Conservation (phyloP, 352 stramenopile genomes). For the Aphanomyces euteiches region DNA sequence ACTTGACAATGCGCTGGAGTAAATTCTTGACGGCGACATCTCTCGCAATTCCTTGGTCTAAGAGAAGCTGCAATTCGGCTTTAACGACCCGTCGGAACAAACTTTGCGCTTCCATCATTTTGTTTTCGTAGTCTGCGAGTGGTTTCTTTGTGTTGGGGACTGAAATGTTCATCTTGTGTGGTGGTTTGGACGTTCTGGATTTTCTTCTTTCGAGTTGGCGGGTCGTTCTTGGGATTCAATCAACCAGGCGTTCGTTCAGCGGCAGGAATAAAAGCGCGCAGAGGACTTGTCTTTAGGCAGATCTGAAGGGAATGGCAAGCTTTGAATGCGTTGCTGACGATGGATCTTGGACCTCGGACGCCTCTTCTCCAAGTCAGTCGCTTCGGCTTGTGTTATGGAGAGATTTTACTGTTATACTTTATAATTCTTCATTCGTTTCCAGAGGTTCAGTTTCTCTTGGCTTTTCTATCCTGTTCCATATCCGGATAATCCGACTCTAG, state of each 20-base stretch:
- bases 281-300: too few relatives aligned
- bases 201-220: neutral
- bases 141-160: neutral
- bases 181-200: neutral
- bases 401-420: neutral
- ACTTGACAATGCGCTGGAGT: slow-evolving; percentile 68
- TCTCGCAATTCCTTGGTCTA: slow-evolving; percentile 49
- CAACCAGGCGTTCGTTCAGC: neutral
- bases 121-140: slow-evolving; percentile 9
- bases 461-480: slow-evolving; percentile 19
- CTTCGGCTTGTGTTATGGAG: neutral
- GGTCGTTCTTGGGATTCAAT: neutral
- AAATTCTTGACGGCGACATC: slow-evolving; percentile 72
- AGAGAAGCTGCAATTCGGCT: slow-evolving; percentile 67
- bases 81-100: slow-evolving; percentile 76
- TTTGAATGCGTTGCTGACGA: too few relatives aligned
- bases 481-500: slow-evolving; percentile 13
- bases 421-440: neutral
- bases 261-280: too few relatives aligned
- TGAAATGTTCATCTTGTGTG: slow-evolving; percentile 5
- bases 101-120: slow-evolving; percentile 65
- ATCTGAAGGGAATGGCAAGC: too few relatives aligned
- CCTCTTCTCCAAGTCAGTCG: slow-evolving; percentile 20
- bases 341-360: neutral
- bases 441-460: slow-evolving; percentile 5